phyloP scores from a whole-genome alignment of 768 basidiomycete genomes.

The Pleurotus tuber-regium region DNA sequence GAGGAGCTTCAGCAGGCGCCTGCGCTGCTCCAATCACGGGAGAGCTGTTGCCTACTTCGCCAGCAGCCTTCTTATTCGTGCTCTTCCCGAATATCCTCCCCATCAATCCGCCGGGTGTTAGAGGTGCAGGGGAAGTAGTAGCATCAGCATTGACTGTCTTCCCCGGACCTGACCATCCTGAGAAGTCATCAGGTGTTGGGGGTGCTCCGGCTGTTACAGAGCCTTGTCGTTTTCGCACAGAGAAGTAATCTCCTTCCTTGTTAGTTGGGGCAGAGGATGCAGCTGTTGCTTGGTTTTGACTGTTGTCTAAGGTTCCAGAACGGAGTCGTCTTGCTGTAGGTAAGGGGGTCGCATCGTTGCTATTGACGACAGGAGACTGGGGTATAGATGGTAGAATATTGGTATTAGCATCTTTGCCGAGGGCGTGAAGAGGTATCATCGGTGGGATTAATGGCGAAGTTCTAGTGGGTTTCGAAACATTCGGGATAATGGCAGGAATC shows the following conservation, averaged over 20 bases:
- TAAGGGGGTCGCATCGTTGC: conserved; percentile 30
- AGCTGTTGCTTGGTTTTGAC: conserved; percentile 13
- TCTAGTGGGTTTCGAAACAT: conserved; percentile 38
- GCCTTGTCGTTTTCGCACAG: conserved; percentile 40
- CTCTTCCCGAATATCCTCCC: conserved; percentile 82
- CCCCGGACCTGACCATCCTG: conserved; percentile 38
- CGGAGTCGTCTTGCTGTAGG: conserved; percentile 33
- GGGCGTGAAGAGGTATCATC: conserved; percentile 46
- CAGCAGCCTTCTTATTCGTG: conserved; percentile 35
- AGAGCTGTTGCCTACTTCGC: conserved; percentile 27
- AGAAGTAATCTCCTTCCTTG: conserved; percentile 52
- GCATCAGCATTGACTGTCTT: conserved; percentile 28
- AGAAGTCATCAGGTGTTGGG: conserved; percentile 47
- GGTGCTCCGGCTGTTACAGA: conserved; percentile 34
- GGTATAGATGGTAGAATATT: conserved; percentile 34
- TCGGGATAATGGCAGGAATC: conserved; percentile 61
- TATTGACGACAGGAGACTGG: conserved; percentile 35
- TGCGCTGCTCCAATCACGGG: conserved; percentile 26
- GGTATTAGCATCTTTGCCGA: conserved; percentile 23
- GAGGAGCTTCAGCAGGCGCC: conserved; percentile 21
- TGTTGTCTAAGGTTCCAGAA: conserved; percentile 43
- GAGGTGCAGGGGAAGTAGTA: conserved; percentile 32
- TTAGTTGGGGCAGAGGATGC: conserved; percentile 14
- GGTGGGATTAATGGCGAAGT: conserved; percentile 59
- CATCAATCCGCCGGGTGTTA: conserved; percentile 52